phyloP scores from a whole-genome alignment of 257 asterid species.

The Solanum lignicaule region DNA sequence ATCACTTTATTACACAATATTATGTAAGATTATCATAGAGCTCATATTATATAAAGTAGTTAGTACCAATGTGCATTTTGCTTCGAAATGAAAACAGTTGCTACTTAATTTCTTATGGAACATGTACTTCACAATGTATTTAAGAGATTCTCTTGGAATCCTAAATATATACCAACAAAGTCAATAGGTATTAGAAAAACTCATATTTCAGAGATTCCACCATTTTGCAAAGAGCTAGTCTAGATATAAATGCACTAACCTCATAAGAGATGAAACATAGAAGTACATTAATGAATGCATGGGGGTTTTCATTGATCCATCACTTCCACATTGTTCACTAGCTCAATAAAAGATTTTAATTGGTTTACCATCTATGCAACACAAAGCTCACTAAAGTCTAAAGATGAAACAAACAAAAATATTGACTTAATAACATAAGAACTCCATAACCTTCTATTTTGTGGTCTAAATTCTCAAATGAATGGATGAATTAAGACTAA shows the following conservation, averaged over 20 bases:
- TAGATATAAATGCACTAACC: background rate
- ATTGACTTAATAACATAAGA: no score
- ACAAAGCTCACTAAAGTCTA: background rate
- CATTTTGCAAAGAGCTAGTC: background rate
- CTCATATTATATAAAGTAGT: background rate
- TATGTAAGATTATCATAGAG: background rate
- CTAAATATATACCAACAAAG: background rate
- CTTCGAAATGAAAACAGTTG: background rate
- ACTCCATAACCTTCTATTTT: no score
- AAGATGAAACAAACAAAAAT: no score
- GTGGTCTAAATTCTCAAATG: no score
- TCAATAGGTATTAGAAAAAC: no score
- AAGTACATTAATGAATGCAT: background rate
- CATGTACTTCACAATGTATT: no score
- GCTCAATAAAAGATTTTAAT: background rate
- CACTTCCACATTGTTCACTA: background rate
- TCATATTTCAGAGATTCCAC: background rate
- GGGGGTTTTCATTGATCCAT: background rate
- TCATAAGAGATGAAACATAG: background rate
- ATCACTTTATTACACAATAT: background rate
- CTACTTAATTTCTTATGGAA: background rate
- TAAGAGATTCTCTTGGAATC: background rate
- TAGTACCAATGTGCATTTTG: background rate
- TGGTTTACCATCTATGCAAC: background rate
- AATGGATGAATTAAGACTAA: no score